Conservation (phyloP, 2,329 filamentous ascomycete species). For the Hymenoscyphus repandus region DNA sequence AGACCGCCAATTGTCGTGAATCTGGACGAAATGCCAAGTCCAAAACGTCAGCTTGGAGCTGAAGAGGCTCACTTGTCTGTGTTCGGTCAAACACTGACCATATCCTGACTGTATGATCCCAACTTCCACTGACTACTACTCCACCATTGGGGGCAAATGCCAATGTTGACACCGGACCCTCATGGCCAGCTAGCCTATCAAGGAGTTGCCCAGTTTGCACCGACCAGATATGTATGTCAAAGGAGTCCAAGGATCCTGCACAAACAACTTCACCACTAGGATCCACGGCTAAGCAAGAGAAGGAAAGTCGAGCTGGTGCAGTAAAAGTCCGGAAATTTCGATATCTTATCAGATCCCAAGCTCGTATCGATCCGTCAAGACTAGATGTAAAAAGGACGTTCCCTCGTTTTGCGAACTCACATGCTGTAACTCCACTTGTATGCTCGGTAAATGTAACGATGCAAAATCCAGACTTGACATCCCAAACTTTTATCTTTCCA, state of each 20-base stretch:
- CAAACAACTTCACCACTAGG: slow-evolving; percentile 95
- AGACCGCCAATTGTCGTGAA: slow-evolving; percentile 83
- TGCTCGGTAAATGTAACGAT: slow-evolving; percentile 98
- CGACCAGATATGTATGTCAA: slow-evolving; percentile 97
- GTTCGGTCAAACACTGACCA: slow-evolving; percentile 95
- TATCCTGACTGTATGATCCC: slow-evolving; percentile 91
- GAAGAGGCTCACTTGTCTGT: slow-evolving; percentile 90
- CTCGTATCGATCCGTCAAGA: slow-evolving; percentile 86
- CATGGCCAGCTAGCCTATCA: slow-evolving; percentile 85
- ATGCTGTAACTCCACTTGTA: slow-evolving; percentile 87
- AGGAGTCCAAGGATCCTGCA: slow-evolving; percentile 90
- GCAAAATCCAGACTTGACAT: slow-evolving; percentile 92
- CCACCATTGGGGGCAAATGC: slow-evolving; percentile 85
- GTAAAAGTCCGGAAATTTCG: slow-evolving; percentile 98
- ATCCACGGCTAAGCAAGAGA: slow-evolving; percentile 93
- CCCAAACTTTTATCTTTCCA: slow-evolving; percentile 98
- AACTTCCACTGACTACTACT: slow-evolving; percentile 83
- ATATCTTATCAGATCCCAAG: slow-evolving; percentile 94
- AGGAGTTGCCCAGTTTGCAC: slow-evolving; percentile 95
- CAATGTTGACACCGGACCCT: slow-evolving; percentile 85
- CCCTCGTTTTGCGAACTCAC: slow-evolving; percentile 90
- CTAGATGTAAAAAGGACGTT: slow-evolving; percentile 95
- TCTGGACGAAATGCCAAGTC: slow-evolving; percentile 85
- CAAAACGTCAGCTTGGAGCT: slow-evolving; percentile 86
- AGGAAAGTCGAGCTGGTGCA: slow-evolving; percentile 83